Evolutionary conservation across 495 filamentous ascomycete species (phyloP).

Genomic region (Oidiodendron maius): DNA sequence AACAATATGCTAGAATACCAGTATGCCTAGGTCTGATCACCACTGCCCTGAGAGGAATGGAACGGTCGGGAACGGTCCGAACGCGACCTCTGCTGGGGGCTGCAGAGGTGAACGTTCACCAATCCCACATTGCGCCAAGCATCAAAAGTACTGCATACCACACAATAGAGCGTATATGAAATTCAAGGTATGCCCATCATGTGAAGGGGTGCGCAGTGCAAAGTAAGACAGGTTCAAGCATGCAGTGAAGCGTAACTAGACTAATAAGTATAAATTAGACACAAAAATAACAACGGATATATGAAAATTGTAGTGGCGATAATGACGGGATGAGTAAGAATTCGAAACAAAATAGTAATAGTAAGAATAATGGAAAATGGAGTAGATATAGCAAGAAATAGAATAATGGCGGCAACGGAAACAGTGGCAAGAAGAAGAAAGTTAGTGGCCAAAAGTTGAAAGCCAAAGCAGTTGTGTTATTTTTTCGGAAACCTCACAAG

Average conservation of each 20-base stretch:
- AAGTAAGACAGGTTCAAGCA: not conserved
- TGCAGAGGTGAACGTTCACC: not conserved
- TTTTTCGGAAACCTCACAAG: too few species aligned
- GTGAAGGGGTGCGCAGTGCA: not conserved
- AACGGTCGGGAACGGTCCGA: not conserved
- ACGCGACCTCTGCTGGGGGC: not conserved
- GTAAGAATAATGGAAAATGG: too few species aligned
- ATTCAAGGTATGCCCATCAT: not conserved
- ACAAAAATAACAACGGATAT: not conserved
- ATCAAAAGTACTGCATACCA: not conserved
- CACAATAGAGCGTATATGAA: not conserved
- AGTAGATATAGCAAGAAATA: too few species aligned
- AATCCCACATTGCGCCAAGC: not conserved
- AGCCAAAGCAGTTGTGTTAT: too few species aligned
- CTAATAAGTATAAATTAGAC: not conserved
- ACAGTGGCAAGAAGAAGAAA: too few species aligned
- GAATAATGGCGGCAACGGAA: too few species aligned
- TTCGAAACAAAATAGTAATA: too few species aligned
- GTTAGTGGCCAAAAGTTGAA: too few species aligned
- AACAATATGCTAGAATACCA: not conserved
- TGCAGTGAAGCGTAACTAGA: not conserved
- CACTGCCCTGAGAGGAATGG: not conserved
- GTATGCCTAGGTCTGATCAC: not conserved
- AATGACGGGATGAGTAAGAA: too few species aligned
- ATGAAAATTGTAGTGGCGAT: too few species aligned